phyloP scores from a whole-genome alignment of 176 grass and related monocot genomes.

The Poa annua region DNA sequence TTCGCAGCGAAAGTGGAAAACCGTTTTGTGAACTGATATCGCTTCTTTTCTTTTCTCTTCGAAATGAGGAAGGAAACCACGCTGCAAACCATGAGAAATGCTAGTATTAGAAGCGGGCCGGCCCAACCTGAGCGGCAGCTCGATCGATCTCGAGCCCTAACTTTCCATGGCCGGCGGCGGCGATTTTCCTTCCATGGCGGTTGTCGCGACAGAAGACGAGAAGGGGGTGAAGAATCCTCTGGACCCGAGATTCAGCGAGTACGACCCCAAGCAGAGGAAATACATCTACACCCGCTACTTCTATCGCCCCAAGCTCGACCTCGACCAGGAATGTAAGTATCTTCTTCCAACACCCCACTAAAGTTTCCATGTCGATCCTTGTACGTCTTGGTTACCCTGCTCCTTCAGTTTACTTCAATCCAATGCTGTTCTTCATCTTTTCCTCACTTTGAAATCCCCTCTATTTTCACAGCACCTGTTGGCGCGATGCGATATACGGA shows the following conservation, averaged over 20 bases:
- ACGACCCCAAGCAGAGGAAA: conserved; percentile 1
- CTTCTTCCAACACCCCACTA: neutral
- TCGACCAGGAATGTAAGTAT: neutral
- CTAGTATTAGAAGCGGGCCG: neutral
- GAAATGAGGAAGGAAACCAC: too few species aligned
- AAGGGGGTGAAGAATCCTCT: neutral
- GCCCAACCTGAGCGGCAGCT: neutral
- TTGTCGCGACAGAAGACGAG: neutral
- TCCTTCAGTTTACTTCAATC: neutral
- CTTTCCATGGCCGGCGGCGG: neutral
- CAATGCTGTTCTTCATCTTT: neutral
- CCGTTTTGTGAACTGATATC: too few species aligned
- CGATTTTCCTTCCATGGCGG: neutral
- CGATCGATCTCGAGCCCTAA: neutral
- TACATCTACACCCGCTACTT: neutral
- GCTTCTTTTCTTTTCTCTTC: too few species aligned
- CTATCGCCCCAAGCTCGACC: neutral
- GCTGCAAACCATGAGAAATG: too few species aligned
- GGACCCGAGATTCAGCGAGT: neutral
- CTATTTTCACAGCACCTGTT: neutral
- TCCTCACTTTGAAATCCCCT: neutral
- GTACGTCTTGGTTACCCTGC: too few species aligned
- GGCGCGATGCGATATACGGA: neutral
- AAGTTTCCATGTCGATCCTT: too few species aligned
- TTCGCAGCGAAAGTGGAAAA: too few species aligned